Conservation (phyloP, 1,284 basidiomycete genomes). For the Fomitopsis pinicola region DNA sequence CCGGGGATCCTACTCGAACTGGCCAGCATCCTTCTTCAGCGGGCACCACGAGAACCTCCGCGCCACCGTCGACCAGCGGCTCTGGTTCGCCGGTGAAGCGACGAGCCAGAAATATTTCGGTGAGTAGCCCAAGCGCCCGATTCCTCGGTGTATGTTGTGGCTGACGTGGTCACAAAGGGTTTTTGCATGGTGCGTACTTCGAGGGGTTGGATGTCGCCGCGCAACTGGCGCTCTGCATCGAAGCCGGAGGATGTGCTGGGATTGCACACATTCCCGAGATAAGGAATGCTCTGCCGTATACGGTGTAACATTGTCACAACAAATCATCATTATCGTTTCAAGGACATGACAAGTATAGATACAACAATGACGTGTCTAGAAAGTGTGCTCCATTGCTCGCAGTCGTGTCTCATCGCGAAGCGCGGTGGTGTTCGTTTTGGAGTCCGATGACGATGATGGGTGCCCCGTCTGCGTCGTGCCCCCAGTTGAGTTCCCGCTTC, state of each 20-base stretch:
- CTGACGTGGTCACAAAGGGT: slow-evolving; percentile 17
- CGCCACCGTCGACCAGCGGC: slow-evolving; percentile 42
- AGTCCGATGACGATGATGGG: slow-evolving; percentile 21
- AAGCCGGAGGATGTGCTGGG: slow-evolving; percentile 23
- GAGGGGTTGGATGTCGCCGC: slow-evolving; percentile 30
- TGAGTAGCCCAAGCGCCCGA: slow-evolving; percentile 20
- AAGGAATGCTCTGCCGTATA: slow-evolving; percentile 15
- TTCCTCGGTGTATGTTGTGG: neutral
- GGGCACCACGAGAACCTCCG: slow-evolving; percentile 52
- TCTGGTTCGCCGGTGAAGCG: slow-evolving; percentile 65
- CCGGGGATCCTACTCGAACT: slow-evolving; percentile 67
- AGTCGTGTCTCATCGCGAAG: neutral
- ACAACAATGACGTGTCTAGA: no score
- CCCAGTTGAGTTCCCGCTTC: slow-evolving; percentile 13
- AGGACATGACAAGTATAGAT: no score
- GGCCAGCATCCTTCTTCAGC: slow-evolving; percentile 52
- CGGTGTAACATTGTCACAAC: neutral
- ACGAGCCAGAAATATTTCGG: slow-evolving; percentile 55
- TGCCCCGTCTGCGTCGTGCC: slow-evolving; percentile 17
- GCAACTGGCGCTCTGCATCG: slow-evolving; percentile 36
- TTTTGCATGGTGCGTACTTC: slow-evolving; percentile 32
- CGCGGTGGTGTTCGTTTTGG: neutral
- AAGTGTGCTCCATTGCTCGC: neutral
- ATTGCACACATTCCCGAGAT: slow-evolving; percentile 22
- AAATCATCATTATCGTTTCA: no score